Evolutionary conservation across 2,329 filamentous ascomycete species (phyloP).

Genomic region (Fonsecaea multimorphosa): DNA sequence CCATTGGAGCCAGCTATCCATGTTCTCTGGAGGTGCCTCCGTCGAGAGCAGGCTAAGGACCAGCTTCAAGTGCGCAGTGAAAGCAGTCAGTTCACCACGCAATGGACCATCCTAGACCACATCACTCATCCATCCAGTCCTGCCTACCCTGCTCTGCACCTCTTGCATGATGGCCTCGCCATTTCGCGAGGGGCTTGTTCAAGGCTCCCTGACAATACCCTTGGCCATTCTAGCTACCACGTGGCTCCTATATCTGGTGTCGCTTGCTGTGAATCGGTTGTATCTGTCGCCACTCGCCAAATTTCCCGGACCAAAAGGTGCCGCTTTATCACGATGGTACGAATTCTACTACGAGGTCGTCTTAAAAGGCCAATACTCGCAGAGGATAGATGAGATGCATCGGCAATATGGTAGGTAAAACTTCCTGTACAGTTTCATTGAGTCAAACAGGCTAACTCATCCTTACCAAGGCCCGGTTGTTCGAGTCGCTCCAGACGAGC

Average conservation of each 20-base stretch:
- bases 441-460: not conserved
- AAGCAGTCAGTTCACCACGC: too few relatives aligned
- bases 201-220: constrained; percentile 1
- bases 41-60: not conserved
- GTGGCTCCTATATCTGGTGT: constrained; percentile 9
- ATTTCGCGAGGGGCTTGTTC: not conserved
- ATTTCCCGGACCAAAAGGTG: constrained; percentile 37
- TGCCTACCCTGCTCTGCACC: not conserved
- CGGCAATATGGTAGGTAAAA: constrained; percentile 40
- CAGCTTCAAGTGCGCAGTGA: too few relatives aligned
- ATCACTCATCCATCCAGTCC: not conserved
- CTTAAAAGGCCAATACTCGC: constrained; percentile 38
- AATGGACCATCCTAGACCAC: not conserved
- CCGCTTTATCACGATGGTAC: constrained; percentile 40
- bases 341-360: constrained; percentile 43
- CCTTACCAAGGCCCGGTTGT: constrained; percentile 43
- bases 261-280: constrained; percentile 26
- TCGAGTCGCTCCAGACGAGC: constrained; percentile 29
- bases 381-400: constrained; percentile 41
- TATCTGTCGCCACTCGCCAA: constrained; percentile 33
- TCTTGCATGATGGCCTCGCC: not conserved
- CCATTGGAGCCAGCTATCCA: not conserved
- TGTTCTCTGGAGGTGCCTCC: not conserved
- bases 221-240: not conserved
- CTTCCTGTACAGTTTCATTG: not conserved